A percentile compares a stretch with the other conserved stretches of the same genome.
Evolutionary conservation across 345 rosid species (phyloP).

Genomic region (Capsella bursapastoris): DNA sequence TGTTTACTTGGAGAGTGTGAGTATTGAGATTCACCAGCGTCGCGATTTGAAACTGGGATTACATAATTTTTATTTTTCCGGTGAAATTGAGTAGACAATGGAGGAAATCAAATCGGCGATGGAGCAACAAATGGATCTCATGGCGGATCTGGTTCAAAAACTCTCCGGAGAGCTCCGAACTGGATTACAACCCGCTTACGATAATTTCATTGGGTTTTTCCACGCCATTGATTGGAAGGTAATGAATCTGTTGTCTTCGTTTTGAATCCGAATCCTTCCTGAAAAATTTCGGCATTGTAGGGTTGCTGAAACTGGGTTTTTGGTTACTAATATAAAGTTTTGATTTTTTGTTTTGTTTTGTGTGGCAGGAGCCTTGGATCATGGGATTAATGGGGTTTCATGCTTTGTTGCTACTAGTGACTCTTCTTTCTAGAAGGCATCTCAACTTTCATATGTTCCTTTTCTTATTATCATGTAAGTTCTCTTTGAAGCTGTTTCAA

Average conservation of each 20-base stretch:
- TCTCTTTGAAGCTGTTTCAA: conserved; percentile 9
- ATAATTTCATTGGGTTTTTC: conserved; percentile 77
- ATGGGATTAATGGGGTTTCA: conserved; percentile 71
- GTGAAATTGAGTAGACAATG: conserved; percentile 48
- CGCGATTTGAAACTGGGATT: conserved; percentile 16
- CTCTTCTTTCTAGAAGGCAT: conserved; percentile 63
- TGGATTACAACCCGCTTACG: conserved; percentile 78
- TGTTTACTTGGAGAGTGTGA: conserved; percentile 3
- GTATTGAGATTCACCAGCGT: not conserved
- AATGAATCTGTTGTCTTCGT: not conserved
- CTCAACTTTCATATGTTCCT: conserved; percentile 84
- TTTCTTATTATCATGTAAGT: conserved; percentile 82
- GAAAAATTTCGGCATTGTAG: not conserved
- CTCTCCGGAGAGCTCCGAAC: conserved; percentile 80
- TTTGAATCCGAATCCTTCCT: not conserved
- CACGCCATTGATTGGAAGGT: conserved; percentile 99
- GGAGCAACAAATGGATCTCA: conserved; percentile 76
- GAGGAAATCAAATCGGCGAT: conserved; percentile 72
- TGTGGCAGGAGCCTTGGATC: conserved; percentile 83
- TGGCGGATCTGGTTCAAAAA: conserved; percentile 87
- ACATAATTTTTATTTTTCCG: not conserved
- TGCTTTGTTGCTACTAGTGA: conserved; percentile 56
- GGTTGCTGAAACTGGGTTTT: not conserved
- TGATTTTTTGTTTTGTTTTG: not conserved
- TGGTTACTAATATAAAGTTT: too few relatives aligned